Evolutionary conservation across 225 moss, liverwort and hornwort genomes (phyloP), one percentile per base, ranked within the genome.

Genomic region (Pseudoscleropodium purum): DNA sequence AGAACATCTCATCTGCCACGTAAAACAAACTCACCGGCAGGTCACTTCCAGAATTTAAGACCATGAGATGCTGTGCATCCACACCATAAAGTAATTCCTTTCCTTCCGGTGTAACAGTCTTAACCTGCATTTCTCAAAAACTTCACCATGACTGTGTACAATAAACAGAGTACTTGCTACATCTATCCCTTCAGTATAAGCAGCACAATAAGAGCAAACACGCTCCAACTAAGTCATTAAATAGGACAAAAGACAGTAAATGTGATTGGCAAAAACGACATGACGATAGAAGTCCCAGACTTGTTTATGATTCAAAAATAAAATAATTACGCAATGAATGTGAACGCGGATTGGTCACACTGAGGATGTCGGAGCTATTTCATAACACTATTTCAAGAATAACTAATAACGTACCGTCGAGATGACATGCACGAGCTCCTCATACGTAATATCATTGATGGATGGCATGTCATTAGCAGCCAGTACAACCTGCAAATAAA

Each of bases 41-140:
- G 79, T 99, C 99, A 84, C 94, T 99, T 81, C 99, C 99, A n/a
- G 97, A 96, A 91, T 96, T 97, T 49, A 99, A 92, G 16, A 99
- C 95, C 88, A 93, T 93, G 74, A 99, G 95, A 31, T 96, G 91
- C 80, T 92, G 95, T 17, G 96, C 94, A 93, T 97, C 96, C 69
- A 96, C 97, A 60, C 96, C 99, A 49, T 93, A 89, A 87, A 99
- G 77, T 27, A 88, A 88, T 87, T 96, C 97, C 66, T 90, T 91
- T 63, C 91, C 94, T 80, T 93, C 92, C 57, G 91, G 81, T 77
- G 92, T 79, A 85, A 93, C 90, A 89, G 92, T 93, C 83, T 94
- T 96, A 68, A 95, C 89, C 97, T 96, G 91, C 59, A 90, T 29
- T 70, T 85, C 37, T 83, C 88, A 90, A 13, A 59, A 84, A n/a